phyloP scores from a whole-genome alignment of 2,329 filamentous ascomycete species.

The Orbilia blumenaviensis region DNA sequence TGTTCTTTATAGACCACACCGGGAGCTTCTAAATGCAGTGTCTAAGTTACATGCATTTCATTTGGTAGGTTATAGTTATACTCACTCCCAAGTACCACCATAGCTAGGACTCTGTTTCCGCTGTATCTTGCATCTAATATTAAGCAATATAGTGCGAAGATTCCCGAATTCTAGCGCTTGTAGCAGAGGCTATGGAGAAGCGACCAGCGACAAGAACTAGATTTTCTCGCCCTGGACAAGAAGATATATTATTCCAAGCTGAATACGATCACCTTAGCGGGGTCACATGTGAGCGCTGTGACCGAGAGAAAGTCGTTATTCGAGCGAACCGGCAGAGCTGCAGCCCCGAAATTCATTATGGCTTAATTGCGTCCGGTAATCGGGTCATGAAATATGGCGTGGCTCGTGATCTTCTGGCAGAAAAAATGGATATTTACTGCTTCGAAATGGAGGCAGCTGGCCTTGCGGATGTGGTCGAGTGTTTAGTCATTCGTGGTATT shows the following conservation, averaged over 20 bases:
- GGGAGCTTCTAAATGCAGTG: slow-evolving; percentile 2
- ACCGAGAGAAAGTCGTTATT: background rate
- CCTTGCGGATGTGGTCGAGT: background rate
- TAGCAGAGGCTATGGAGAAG: background rate
- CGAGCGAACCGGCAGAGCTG: background rate
- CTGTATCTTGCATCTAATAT: too few relatives aligned
- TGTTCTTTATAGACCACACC: slow-evolving; percentile 8
- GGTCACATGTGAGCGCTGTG: slow-evolving; percentile 3
- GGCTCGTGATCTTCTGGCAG: background rate
- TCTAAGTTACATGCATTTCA: background rate
- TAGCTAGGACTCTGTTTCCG: too few relatives aligned
- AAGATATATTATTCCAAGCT: slow-evolving; percentile 16
- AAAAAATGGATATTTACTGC: slow-evolving; percentile 4
- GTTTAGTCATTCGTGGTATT: slow-evolving; percentile 11
- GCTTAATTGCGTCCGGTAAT: slow-evolving; percentile 22
- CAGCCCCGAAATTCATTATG: slow-evolving; percentile 10
- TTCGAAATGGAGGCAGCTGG: slow-evolving; percentile 42
- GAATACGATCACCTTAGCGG: slow-evolving; percentile 12
- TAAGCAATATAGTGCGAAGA: too few relatives aligned
- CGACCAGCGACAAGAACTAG: background rate
- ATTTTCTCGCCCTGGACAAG: background rate
- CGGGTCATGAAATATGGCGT: slow-evolving; percentile 22
- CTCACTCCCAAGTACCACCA: too few relatives aligned
- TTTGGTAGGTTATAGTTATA: background rate
- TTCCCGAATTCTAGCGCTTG: background rate